Percentiles rank a stretch among this genome's conserved stretches.
Evolutionary conservation across 306 rosid genomes (phyloP).

Genomic region (Fragaria vesca): DNA sequence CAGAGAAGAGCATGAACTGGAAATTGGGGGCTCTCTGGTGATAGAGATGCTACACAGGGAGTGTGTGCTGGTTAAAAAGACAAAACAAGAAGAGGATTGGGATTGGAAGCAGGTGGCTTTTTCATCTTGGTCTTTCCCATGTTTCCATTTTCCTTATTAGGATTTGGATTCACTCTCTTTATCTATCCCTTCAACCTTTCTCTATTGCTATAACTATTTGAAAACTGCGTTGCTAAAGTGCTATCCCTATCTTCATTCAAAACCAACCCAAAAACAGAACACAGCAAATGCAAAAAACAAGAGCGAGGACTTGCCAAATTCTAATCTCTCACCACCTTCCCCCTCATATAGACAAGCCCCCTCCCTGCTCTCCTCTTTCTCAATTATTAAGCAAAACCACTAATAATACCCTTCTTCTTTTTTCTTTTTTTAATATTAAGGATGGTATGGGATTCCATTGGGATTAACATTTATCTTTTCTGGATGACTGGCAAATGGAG

Average conservation of each 20-base stretch:
- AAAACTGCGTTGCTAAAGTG: not conserved
- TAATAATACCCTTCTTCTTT: conserved; percentile 17
- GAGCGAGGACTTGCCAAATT: conserved; percentile 26
- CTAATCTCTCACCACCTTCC: conserved; percentile 21
- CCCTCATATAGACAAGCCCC: conserved; percentile 1
- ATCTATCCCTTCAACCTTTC: conserved; percentile 4
- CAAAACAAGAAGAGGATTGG: conserved; percentile 41
- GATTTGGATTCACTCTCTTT: conserved; percentile 8
- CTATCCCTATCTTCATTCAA: conserved; percentile 23
- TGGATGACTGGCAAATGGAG: conserved; percentile 68
- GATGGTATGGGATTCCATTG: conserved; percentile 13
- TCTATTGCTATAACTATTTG: conserved; percentile 5
- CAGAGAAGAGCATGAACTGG: not conserved
- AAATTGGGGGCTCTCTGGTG: not conserved
- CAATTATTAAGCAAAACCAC: conserved; percentile 10
- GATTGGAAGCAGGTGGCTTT: conserved; percentile 13
- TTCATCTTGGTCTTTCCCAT: conserved; percentile 35
- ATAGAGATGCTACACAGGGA: not conserved
- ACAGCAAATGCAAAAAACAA: conserved; percentile 28
- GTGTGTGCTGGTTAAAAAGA: conserved; percentile 21
- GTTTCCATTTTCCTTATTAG: conserved; percentile 45
- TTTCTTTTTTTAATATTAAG: not conserved
- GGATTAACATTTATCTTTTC: conserved; percentile 31
- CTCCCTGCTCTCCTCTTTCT: not conserved
- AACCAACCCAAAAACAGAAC: conserved; percentile 31